phyloP scores from a whole-genome alignment of 495 filamentous ascomycete species.

The Ramalina intermedia region DNA sequence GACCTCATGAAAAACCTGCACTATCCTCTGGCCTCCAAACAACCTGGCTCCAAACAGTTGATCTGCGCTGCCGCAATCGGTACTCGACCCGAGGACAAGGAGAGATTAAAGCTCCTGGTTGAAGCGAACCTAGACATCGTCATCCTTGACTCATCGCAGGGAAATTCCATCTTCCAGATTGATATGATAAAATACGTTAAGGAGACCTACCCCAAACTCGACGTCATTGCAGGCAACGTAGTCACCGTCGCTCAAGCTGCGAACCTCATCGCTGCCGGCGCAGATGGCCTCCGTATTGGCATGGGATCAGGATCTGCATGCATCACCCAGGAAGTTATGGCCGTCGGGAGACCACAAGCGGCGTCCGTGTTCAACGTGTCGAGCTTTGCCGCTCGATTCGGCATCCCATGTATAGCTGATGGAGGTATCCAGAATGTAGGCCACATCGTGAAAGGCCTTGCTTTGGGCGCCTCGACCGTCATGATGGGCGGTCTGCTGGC shows the following conservation, averaged over 20 bases:
- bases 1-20: slow-evolving; percentile 98
- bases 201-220: slow-evolving; percentile 62
- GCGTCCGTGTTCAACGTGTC: slow-evolving; percentile 81
- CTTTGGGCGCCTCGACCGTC: slow-evolving; percentile 84
- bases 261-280: slow-evolving; percentile 79
- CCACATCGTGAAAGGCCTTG: slow-evolving; percentile 96
- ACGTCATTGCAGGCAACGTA: slow-evolving; percentile 97
- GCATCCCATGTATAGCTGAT: slow-evolving; percentile 95
- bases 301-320: slow-evolving; percentile 98
- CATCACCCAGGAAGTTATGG: slow-evolving; percentile 99
- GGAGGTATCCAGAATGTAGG: slow-evolving; percentile 97
- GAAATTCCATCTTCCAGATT: slow-evolving; percentile 93
- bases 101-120: slow-evolving; percentile 69
- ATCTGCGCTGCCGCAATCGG: slow-evolving; percentile 92
- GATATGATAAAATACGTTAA: slow-evolving; percentile 97
- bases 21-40: slow-evolving; percentile 92
- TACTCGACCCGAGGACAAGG: slow-evolving; percentile 83
- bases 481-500: slow-evolving; percentile 99
- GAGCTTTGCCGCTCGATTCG: slow-evolving; percentile 78
- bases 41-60: slow-evolving; percentile 93
- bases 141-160: slow-evolving; percentile 87
- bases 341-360: slow-evolving; percentile 89
- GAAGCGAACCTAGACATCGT: slow-evolving; percentile 95
- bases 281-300: slow-evolving; percentile 92
- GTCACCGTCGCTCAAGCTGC: slow-evolving; percentile 94